A percentile compares a stretch with the other conserved stretches of the same genome.
Conservation (phyloP, 805 yeast species). For the Starmerella khaoyaiensis region DNA sequence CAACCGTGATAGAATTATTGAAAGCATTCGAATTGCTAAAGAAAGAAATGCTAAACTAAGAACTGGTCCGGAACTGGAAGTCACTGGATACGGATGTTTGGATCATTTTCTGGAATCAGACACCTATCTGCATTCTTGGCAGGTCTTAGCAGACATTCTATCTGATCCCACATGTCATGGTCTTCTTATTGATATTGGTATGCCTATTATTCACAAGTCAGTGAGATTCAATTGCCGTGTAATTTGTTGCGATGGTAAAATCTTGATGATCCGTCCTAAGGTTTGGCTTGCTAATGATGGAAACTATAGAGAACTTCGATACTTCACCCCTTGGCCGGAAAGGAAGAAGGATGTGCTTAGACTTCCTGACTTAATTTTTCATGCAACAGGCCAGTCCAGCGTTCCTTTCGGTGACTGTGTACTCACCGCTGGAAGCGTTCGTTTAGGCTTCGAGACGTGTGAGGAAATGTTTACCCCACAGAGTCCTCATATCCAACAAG, state of each 20-base stretch:
- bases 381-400: slow-evolving; percentile 49
- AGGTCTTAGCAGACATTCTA: slow-evolving; percentile 71
- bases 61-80: slow-evolving; percentile 94
- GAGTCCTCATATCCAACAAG: slow-evolving; percentile 84
- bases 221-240: slow-evolving; percentile 87
- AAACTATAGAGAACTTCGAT: slow-evolving; percentile 94
- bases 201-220: slow-evolving; percentile 82
- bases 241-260: slow-evolving; percentile 62
- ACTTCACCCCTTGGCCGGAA: slow-evolving; percentile 90
- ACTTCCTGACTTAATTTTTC: slow-evolving; percentile 58
- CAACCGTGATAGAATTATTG: slow-evolving; percentile 77
- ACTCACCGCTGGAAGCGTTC: slow-evolving; percentile 69
- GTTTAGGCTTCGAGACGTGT: slow-evolving; percentile 95
- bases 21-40: slow-evolving; percentile 70
- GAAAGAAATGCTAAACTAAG: slow-evolving; percentile 61
- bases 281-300: slow-evolving; percentile 93
- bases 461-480: slow-evolving; percentile 95
- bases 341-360: slow-evolving; percentile 58
- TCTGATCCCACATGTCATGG: slow-evolving; percentile 55
- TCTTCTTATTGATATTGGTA: slow-evolving; percentile 78
- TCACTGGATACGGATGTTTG: slow-evolving; percentile 61
- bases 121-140: slow-evolving; percentile 84
- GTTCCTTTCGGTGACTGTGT: slow-evolving; percentile 89
- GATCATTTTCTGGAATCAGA: slow-evolving; percentile 93
- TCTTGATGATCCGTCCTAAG: slow-evolving; percentile 82